Base-by-base conservation (phyloP, 148 eudicot species). In the Rhododendron kiyosumense region DNA sequence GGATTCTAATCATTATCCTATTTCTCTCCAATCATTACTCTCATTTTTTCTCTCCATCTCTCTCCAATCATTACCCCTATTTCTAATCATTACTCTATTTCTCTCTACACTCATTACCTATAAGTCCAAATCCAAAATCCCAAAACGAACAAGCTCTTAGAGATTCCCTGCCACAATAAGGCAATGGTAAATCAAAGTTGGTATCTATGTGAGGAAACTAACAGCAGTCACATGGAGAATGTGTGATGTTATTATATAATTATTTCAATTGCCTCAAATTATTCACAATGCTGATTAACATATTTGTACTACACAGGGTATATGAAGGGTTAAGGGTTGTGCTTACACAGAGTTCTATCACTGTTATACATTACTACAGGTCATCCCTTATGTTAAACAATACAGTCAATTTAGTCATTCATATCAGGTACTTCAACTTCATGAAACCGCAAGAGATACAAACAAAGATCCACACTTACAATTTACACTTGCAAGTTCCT, bases 391-490 rank as follows among this genome's bases (percentile, higher is more conserved):
- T 7, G 14, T 30, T 52, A 49, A 81, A 59, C 41, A 52, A 81
- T 52, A 30, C 26, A 52, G 63, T 57, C 71, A 54, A n/a, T n/a
- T n/a, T n/a, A n/a, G 28, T 57, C 15, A 54, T 45, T 54, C 69
- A 59, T 54, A 36, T 14, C 76, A 71, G 38, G 38, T 71, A 71
- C 76, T 30, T 71, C 76, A 71, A 71, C 76, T 71, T 71, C 52
- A 30, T 43, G 75, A 80, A 32, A 28, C 38, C 79, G 51, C 32
- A 76, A 67, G 15, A 26, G 46, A 69, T 28, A 69, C 65, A n/a
- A 51, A 32, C 10, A 38, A 34, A 22, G 24, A 85, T 81, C 13
- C 26, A 45, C 63, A 92, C 98, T 94, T 92, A 96, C 98, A 79
- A 63, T 15, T 52, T 26, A 94, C 89, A 10, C 49, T 52, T 49